A percentile compares a stretch with the other conserved stretches of the same genome.
These are phyloP conservation scores for Gonapodya sp. DNA, from an alignment of 192 early-diverging fungal genomes.

Conservation along the genomic window DNA sequence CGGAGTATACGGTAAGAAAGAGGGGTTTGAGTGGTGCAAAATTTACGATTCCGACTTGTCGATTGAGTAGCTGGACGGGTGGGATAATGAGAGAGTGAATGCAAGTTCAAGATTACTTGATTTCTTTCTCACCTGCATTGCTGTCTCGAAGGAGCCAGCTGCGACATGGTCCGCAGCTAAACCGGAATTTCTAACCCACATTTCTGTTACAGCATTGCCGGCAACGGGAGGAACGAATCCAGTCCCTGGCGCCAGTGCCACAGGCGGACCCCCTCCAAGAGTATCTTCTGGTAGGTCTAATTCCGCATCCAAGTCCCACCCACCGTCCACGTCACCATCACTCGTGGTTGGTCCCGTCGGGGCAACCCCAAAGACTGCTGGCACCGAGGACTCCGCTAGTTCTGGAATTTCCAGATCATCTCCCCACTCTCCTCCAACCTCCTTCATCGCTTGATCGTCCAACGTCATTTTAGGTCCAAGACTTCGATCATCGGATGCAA, in stretches of 20 bases:
- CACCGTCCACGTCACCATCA: conserved; percentile 42
- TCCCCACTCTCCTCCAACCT: conserved; percentile 66
- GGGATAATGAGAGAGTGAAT: background rate
- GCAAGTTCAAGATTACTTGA: conserved; percentile 6
- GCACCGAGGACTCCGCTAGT: conserved; percentile 18
- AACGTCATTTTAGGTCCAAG: conserved; percentile 47
- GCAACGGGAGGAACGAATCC: conserved; percentile 65
- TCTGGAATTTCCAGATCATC: conserved; percentile 54
- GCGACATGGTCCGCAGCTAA: conserved; percentile 89
- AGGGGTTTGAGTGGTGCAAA: conserved; percentile 85
- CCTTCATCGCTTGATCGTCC: conserved; percentile 46
- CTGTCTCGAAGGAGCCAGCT: conserved; percentile 88
- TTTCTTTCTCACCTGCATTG: conserved; percentile 66
- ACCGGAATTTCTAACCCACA: conserved; percentile 77
- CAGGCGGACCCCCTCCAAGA: conserved; percentile 37
- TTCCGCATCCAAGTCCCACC: conserved; percentile 81
- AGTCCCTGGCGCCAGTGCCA: conserved; percentile 24
- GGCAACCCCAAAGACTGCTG: conserved; percentile 28
- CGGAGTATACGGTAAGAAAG: conserved; percentile 77
- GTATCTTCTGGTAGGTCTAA: conserved; percentile 58
- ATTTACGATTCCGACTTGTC: conserved; percentile 83
- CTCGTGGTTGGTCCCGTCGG: conserved; percentile 31
- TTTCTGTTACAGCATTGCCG: conserved; percentile 57
- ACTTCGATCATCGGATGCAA: conserved; percentile 28
- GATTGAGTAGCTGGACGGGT: conserved; percentile 60